These are phyloP conservation scores for Nectriaceae sp. DNA, from an alignment of 2,329 filamentous ascomycete species.

Conservation along the genomic window DNA sequence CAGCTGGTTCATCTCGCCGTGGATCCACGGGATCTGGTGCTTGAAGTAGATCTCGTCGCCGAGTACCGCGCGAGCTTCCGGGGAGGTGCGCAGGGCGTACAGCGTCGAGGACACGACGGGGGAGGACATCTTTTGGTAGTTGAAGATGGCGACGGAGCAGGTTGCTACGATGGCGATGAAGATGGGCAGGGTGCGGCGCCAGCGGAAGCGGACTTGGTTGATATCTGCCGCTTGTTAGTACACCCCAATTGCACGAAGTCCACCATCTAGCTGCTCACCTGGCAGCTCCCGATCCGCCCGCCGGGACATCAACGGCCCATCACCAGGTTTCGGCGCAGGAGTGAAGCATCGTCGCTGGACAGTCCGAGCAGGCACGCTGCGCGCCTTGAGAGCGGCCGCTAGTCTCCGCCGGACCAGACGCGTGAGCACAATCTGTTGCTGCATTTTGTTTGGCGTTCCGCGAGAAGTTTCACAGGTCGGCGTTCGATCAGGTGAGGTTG, in stretches of 20 bases:
- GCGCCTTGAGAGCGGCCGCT: conserved; percentile 22
- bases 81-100: conserved; percentile 85
- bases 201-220: conserved; percentile 53
- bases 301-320: conserved; percentile 66
- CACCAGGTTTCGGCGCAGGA: conserved; percentile 58
- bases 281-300: conserved; percentile 67
- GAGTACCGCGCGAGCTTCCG: conserved; percentile 71
- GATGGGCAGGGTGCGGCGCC: conserved; percentile 75
- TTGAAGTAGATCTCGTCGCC: conserved; percentile 87
- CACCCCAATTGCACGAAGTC: background rate
- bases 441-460: conserved; percentile 13
- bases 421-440: conserved; percentile 27
- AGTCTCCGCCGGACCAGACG: conserved; percentile 28
- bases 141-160: conserved; percentile 88
- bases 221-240: conserved; percentile 35
- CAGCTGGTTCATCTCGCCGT: conserved; percentile 88
- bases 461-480: conserved; percentile 4
- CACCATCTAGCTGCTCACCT: conserved; percentile 47
- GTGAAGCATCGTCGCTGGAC: conserved; percentile 51
- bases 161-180: conserved; percentile 73
- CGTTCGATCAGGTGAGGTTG: conserved; percentile 25
- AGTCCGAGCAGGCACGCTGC: conserved; percentile 13
- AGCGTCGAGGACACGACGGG: conserved; percentile 85
- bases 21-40: conserved; percentile 79
- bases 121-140: conserved; percentile 95